Percentiles rank a stretch among this genome's conserved stretches.
Evolutionary conservation across 192 early-diverging fungal genomes (phyloP).

Genomic region (Rhizophagus sp.): DNA sequence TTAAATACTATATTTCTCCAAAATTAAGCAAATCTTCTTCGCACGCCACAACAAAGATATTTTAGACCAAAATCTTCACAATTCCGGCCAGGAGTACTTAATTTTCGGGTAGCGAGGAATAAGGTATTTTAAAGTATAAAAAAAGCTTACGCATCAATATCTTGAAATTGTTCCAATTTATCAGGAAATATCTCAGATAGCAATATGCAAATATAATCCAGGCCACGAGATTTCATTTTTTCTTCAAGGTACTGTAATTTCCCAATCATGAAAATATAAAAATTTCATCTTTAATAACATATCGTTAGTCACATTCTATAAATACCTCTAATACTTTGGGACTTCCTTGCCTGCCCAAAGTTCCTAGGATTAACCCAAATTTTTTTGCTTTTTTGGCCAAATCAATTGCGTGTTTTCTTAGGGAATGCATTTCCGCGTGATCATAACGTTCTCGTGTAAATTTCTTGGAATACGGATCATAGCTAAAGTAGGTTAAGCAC

Average conservation of each 20-base stretch:
- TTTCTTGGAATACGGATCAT: conserved; percentile 92
- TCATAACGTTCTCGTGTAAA: conserved; percentile 95
- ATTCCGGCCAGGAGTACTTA: no score
- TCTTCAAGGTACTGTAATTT: conserved; percentile 62
- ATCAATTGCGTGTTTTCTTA: conserved; percentile 84
- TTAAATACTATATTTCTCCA: background rate
- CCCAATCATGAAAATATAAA: background rate
- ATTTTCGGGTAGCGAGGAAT: no score
- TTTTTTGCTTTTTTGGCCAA: conserved; percentile 70
- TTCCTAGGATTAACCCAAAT: conserved; percentile 92
- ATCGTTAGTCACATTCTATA: background rate
- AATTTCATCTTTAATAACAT: background rate
- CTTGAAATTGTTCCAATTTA: conserved; percentile 86
- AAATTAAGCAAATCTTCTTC: no score
- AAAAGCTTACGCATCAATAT: conserved; percentile 70
- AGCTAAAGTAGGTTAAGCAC: conserved; percentile 37
- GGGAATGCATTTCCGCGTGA: conserved; percentile 86
- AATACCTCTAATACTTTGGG: conserved; percentile 83
- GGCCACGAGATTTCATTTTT: conserved; percentile 60
- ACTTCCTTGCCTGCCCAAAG: conserved; percentile 94
- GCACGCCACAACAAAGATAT: no score
- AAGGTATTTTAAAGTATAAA: no score
- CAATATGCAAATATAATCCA: conserved; percentile 72
- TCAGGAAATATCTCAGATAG: conserved; percentile 95
- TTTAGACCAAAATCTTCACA: no score